Conservation (phyloP, 2,329 filamentous ascomycete species). For the Fonsecaea nubica region DNA sequence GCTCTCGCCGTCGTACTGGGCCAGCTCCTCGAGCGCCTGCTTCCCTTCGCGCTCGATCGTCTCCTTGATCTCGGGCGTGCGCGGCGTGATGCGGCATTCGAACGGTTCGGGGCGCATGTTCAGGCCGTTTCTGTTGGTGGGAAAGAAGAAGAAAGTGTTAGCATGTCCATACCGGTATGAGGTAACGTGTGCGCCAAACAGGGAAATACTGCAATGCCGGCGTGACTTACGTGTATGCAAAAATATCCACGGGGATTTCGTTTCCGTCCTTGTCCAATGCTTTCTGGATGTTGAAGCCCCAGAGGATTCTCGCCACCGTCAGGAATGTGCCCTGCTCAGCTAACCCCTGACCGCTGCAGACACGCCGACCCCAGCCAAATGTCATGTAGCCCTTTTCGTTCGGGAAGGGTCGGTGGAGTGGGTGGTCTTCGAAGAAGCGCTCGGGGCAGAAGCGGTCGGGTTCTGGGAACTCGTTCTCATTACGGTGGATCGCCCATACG, state of each 20-base stretch:
- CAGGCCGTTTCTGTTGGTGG: conserved; percentile 54
- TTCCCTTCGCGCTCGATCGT: conserved; percentile 61
- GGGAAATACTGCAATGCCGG: neutral
- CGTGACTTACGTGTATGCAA: conserved; percentile 53
- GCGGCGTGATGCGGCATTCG: conserved; percentile 60
- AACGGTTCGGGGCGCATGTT: conserved; percentile 66
- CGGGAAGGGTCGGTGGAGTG: conserved; percentile 46
- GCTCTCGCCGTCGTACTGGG: conserved; percentile 62
- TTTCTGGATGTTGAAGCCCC: conserved; percentile 36
- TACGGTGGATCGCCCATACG: conserved; percentile 49
- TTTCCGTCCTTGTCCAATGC: conserved; percentile 46
- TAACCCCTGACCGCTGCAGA: conserved; percentile 44
- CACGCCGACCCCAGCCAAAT: conserved; percentile 61
- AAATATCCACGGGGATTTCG: conserved; percentile 62
- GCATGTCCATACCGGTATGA: neutral
- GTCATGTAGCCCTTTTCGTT: conserved; percentile 56
- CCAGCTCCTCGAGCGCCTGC: conserved; percentile 59
- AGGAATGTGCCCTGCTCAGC: conserved; percentile 53
- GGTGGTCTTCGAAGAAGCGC: conserved; percentile 44
- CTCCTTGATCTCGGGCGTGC: conserved; percentile 56
- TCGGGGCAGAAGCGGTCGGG: conserved; percentile 55
- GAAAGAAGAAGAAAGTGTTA: conserved; percentile 2
- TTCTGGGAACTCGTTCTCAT: conserved; percentile 54
- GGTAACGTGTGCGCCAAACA: too few species aligned
- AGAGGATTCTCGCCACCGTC: conserved; percentile 60